Evolutionary conservation across 1,284 basidiomycete species (phyloP).

Genomic region (Quambalaria eucalypti): DNA sequence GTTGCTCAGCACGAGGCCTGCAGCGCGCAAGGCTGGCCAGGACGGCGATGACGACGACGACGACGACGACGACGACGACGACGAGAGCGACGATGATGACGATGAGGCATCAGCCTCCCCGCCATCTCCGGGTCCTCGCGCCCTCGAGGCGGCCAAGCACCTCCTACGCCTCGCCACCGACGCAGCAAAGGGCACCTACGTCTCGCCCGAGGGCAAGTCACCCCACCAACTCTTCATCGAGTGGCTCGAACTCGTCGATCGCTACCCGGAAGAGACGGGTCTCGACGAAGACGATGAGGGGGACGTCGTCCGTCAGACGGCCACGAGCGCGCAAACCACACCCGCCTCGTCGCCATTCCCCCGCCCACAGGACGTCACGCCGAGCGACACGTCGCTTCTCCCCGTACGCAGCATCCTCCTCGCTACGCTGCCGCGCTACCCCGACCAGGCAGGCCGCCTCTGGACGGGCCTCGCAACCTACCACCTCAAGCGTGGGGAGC

Average conservation of each 20-base stretch:
- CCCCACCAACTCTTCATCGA: slow-evolving; percentile 87
- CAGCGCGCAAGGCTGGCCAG: slow-evolving; percentile 8
- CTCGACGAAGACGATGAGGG: slow-evolving; percentile 62
- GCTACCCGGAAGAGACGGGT: slow-evolving; percentile 84
- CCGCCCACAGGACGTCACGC: slow-evolving; percentile 75
- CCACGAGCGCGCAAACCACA: neutral
- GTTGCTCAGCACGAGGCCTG: slow-evolving; percentile 13
- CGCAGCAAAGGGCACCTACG: slow-evolving; percentile 72
- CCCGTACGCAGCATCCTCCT: slow-evolving; percentile 79
- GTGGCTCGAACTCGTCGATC: slow-evolving; percentile 84
- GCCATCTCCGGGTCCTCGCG: slow-evolving; percentile 50
- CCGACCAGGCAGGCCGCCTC: slow-evolving; percentile 88
- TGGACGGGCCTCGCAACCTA: slow-evolving; percentile 97
- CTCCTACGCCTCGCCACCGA: slow-evolving; percentile 72
- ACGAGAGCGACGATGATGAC: slow-evolving; percentile 7
- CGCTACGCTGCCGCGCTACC: slow-evolving; percentile 73
- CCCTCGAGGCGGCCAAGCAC: slow-evolving; percentile 86
- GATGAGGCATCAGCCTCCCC: slow-evolving; percentile 1
- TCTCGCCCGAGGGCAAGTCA: slow-evolving; percentile 84
- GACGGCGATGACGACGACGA: slow-evolving; percentile 13
- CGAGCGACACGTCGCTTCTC: slow-evolving; percentile 62
- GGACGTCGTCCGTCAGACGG: neutral
- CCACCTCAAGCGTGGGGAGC: slow-evolving; percentile 94
- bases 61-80: slow-evolving; percentile 11
- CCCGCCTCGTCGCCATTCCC: slow-evolving; percentile 12